Conservation (phyloP, 2,329 filamentous ascomycete species). For the Ophiostoma piceae region DNA sequence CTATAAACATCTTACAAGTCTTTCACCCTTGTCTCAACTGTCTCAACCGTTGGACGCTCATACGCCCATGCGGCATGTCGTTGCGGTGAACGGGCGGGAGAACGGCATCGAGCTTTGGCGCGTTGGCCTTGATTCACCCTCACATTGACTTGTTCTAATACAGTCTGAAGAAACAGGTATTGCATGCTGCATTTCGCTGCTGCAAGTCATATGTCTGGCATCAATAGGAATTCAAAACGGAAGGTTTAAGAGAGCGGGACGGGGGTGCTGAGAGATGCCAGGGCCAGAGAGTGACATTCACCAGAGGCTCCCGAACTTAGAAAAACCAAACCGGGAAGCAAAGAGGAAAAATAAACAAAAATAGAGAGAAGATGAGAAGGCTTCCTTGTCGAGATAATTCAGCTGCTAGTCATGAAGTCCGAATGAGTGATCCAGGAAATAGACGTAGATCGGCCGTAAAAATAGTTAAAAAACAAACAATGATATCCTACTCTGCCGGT, state of each 20-base stretch:
- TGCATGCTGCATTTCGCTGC: background rate
- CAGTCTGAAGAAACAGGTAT: background rate
- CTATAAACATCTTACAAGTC: background rate
- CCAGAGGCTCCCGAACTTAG: background rate
- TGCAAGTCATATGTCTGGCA: background rate
- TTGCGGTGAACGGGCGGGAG: background rate
- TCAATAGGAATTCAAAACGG: background rate
- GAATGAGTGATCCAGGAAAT: background rate
- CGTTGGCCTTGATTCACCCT: background rate
- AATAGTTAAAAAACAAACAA: too few species aligned
- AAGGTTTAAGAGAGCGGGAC: conserved; percentile 2
- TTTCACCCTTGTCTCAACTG: background rate
- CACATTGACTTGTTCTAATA: background rate
- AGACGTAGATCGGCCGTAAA: background rate
- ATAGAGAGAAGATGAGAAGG: background rate
- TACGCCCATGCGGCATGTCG: background rate
- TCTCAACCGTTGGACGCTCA: background rate
- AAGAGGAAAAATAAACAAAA: background rate
- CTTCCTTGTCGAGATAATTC: background rate
- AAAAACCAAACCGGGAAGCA: background rate
- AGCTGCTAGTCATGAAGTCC: background rate
- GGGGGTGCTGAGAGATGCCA: background rate
- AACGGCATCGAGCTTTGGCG: background rate
- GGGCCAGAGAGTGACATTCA: background rate
- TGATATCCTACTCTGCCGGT: background rate